A percentile compares a stretch with the other conserved stretches of the same genome.
These are phyloP conservation scores for Aureobasidium pullulans DNA, from an alignment of 2,329 filamentous ascomycete genomes.

Conservation along the genomic window DNA sequence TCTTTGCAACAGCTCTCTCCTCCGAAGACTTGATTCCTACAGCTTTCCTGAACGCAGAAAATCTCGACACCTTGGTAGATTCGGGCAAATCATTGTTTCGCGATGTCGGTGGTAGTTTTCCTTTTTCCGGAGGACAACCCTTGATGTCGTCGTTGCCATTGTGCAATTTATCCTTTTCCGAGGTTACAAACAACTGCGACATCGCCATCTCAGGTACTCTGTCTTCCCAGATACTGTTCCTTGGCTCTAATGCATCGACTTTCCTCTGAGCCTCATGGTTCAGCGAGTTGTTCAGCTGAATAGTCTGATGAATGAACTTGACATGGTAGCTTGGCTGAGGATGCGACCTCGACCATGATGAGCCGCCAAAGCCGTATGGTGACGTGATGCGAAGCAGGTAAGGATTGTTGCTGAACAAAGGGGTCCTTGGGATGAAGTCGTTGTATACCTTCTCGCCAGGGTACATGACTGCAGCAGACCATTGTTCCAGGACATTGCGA, in stretches of 20 bases:
- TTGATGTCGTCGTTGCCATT: background rate
- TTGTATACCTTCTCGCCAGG: conserved; percentile 32
- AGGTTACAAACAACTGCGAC: conserved; percentile 11
- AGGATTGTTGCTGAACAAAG: conserved; percentile 29
- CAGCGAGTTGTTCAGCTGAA: conserved; percentile 29
- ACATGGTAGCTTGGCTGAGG: conserved; percentile 29
- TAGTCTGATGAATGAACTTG: conserved; percentile 30
- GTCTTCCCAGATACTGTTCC: conserved; percentile 32
- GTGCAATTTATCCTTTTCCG: conserved; percentile 16
- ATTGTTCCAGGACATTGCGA: conserved; percentile 33
- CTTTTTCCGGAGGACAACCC: background rate
- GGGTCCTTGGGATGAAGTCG: conserved; percentile 17
- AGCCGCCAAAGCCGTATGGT: conserved; percentile 30
- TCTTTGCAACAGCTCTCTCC: conserved; percentile 25
- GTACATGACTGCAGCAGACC: conserved; percentile 42
- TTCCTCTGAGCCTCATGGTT: conserved; percentile 30
- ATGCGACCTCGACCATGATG: conserved; percentile 18
- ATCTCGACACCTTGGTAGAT: conserved; percentile 23
- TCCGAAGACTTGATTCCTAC: conserved; percentile 33
- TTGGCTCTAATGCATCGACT: conserved; percentile 31
- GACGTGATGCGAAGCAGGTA: conserved; percentile 27
- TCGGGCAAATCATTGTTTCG: background rate
- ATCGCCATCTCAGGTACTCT: conserved; percentile 26
- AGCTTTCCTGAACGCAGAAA: conserved; percentile 31
- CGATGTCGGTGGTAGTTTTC: background rate